Evolutionary conservation across 1,139 yeast genomes (phyloP).

Genomic region (Candida sojae): DNA sequence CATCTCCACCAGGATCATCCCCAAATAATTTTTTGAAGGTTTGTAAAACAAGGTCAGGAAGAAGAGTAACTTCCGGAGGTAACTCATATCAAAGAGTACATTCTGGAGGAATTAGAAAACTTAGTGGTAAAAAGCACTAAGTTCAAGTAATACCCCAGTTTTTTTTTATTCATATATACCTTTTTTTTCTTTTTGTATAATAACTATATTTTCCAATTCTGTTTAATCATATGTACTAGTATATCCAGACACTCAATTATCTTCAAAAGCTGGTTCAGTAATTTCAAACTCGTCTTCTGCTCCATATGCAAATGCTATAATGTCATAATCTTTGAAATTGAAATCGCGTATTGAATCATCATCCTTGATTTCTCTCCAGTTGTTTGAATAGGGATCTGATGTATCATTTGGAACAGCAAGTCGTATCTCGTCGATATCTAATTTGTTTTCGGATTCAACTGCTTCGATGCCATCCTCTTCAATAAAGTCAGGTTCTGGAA

Average conservation of each 20-base stretch:
- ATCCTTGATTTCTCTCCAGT: conserved; percentile 38
- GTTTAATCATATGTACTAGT: background rate
- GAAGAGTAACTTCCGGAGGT: conserved; percentile 7
- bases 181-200: background rate
- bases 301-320: conserved; percentile 40
- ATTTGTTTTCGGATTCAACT: conserved; percentile 8
- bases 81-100: conserved; percentile 23
- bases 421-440: conserved; percentile 23
- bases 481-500: conserved; percentile 28
- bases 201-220: background rate
- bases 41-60: conserved; percentile 31
- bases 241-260: conserved; percentile 10
- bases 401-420: conserved; percentile 47
- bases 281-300: conserved; percentile 40
- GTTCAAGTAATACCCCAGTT: background rate
- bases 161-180: background rate
- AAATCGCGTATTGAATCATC: conserved; percentile 25
- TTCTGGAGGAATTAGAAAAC: conserved; percentile 43
- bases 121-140: conserved; percentile 26
- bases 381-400: conserved; percentile 38
- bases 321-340: conserved; percentile 39
- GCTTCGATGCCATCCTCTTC: conserved; percentile 14
- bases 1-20: conserved; percentile 45
- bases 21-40: conserved; percentile 24
- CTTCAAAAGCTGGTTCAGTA: conserved; percentile 45